These are phyloP conservation scores for Penicillium salamii DNA, from an alignment of 495 filamentous ascomycete genomes.

Conservation along the genomic window DNA sequence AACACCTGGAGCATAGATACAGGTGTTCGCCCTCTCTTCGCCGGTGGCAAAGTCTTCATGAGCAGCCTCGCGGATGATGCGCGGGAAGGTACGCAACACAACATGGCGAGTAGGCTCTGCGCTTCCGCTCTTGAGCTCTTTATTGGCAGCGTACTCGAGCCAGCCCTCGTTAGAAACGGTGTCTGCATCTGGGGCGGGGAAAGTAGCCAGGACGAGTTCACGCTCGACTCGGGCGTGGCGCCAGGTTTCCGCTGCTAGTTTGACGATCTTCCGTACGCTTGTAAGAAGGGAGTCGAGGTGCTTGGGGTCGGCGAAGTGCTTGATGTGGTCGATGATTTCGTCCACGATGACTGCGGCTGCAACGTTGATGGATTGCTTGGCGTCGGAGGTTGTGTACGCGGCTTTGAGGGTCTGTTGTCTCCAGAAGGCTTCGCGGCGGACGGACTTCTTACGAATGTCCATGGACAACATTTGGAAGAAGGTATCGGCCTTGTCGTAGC, in stretches of 20 bases:
- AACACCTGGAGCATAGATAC: constrained; percentile 50
- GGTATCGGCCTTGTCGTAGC: constrained; percentile 61
- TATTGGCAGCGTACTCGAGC: constrained; percentile 39
- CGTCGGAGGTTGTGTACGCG: constrained; percentile 59
- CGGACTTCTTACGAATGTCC: constrained; percentile 60
- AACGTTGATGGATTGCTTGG: constrained; percentile 60
- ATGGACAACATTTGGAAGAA: constrained; percentile 61
- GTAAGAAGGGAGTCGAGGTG: constrained; percentile 51
- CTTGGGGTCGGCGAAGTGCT: constrained; percentile 55
- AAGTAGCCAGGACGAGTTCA: constrained; percentile 55
- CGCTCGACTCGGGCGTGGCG: constrained; percentile 60
- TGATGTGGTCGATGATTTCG: constrained; percentile 57
- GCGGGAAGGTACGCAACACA: constrained; percentile 54
- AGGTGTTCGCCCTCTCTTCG: constrained; percentile 37
- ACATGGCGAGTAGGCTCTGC: constrained; percentile 39
- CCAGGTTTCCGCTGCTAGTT: constrained; percentile 64
- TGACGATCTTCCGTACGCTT: constrained; percentile 57
- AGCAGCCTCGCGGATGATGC: constrained; percentile 52
- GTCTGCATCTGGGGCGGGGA: constrained; percentile 48
- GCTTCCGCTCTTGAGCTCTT: constrained; percentile 15
- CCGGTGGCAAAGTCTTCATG: constrained; percentile 51
- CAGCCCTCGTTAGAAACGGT: constrained; percentile 41
- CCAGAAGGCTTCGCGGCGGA: constrained; percentile 62
- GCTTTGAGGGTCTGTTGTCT: constrained; percentile 62
- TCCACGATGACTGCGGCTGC: constrained; percentile 59